Percentiles rank a stretch among this genome's conserved stretches.
Evolutionary conservation across 2,329 filamentous ascomycete genomes (phyloP).

Genomic region (Fusarium musae): DNA sequence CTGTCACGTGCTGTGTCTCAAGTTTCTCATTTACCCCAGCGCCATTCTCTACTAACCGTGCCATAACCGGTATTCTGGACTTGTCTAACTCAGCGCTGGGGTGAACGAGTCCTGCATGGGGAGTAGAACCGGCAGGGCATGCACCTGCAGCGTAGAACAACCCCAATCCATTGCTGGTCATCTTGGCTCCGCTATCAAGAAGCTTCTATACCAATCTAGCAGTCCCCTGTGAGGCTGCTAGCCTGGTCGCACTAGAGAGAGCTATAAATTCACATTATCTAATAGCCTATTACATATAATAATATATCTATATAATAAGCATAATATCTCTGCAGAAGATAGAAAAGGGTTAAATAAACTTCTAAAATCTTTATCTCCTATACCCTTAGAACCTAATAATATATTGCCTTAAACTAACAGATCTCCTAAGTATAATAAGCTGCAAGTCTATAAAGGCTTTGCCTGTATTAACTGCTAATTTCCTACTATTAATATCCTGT

Average conservation of each 20-base stretch:
- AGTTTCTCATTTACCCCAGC: slow-evolving; percentile 23
- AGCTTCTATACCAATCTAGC: slow-evolving; percentile 21
- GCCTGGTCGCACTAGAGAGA: not conserved
- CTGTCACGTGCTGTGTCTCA: slow-evolving; percentile 6
- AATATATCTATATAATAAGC: no score
- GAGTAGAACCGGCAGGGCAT: not conserved
- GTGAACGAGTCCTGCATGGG: not conserved
- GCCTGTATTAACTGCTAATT: no score
- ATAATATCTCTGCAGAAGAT: no score
- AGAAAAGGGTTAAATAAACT: no score
- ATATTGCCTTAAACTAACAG: no score
- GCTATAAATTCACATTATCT: no score
- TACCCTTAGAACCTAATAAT: no score
- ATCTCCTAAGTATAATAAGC: no score
- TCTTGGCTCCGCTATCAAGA: slow-evolving; percentile 20
- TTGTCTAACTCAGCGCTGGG: slow-evolving; percentile 19
- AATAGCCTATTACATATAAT: no score
- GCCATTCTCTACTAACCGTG: slow-evolving; percentile 17
- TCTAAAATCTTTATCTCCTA: no score
- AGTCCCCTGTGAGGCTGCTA: slow-evolving; percentile 22
- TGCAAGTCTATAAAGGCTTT: no score
- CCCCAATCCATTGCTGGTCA: slow-evolving; percentile 24
- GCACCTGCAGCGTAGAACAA: slow-evolving; percentile 29
- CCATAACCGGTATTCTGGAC: slow-evolving; percentile 33
- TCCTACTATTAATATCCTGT: no score